A percentile compares a stretch with the other conserved stretches of the same genome.
phyloP scores from a whole-genome alignment of 768 basidiomycete genomes.

The Tricholoma terreum region DNA sequence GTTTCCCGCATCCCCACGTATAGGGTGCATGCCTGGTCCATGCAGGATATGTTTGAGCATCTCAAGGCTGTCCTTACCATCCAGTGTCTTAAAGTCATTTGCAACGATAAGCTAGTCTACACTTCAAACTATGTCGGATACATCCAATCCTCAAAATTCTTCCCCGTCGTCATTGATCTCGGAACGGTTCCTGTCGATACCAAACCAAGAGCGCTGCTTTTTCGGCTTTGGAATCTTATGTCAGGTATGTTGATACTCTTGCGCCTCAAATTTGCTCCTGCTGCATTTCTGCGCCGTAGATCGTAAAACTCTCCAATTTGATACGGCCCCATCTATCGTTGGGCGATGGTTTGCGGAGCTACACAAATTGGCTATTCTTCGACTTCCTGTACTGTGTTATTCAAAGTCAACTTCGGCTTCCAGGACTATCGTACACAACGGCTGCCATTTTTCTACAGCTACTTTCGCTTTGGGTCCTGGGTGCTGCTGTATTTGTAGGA shows the following conservation, averaged over 20 bases:
- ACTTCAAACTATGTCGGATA: too few relatives aligned
- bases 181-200: too few relatives aligned
- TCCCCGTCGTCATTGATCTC: too few relatives aligned
- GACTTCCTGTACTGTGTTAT: constrained; percentile 59
- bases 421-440: constrained; percentile 64
- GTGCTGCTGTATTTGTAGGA: constrained; percentile 70
- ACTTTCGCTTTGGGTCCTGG: constrained; percentile 53
- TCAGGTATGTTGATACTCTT: constrained; percentile 59
- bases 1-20: too few relatives aligned
- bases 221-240: constrained; percentile 71
- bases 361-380: constrained; percentile 68
- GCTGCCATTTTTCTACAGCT: constrained; percentile 63
- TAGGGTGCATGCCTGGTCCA: too few relatives aligned
- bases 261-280: constrained; percentile 8
- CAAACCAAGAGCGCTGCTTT: too few relatives aligned
- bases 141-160: too few relatives aligned
- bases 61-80: too few relatives aligned
- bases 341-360: constrained; percentile 39
- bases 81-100: too few relatives aligned
- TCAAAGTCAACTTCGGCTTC: constrained; percentile 67
- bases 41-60: too few relatives aligned
- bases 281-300: too few relatives aligned
- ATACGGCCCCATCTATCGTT: constrained; percentile 51
- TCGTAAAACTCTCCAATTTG: constrained; percentile 73
- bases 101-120: too few relatives aligned